Evolutionary conservation across 2,329 filamentous ascomycete genomes (phyloP), one percentile per base, ranked within the genome.

Genomic region (Leptographium procerum): DNA sequence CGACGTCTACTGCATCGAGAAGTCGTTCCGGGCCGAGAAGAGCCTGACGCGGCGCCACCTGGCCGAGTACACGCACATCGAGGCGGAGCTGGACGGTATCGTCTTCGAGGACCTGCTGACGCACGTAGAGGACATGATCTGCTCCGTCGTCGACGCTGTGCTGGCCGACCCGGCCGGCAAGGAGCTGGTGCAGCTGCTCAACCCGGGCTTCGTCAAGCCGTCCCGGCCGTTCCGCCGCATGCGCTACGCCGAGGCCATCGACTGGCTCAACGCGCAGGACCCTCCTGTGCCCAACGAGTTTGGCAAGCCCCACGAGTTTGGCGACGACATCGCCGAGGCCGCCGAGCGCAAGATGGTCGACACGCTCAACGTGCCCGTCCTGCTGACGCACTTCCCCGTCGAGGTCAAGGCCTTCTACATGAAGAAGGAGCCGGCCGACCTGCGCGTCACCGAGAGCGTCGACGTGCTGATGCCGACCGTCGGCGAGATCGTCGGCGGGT

Each of bases 381-480:
- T 66, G 36, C 62, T 66, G 48, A 97, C 92, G 2, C 92, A 97
- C 75, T 99, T 99, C 83, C 94, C 94, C 24, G 86, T 86, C 60
- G 90, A 92, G 76, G 96, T 99, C 80, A 99, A 99, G 80, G 88
- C 94, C 1, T 99, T 99, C 73, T 99, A 99, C 81, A 99, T 99
- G 94, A 87, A 91, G 75, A 91, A 87, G 74, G 94, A 92, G 66
- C 77, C 80, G 50, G 74, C 81, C 33, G 94, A 99, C 69, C 76
- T 74, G 33, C 83, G 91, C 29, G 90, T 96, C 31, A 99, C 94
- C 0, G 92, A 99, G 79, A 90, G 85, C 62, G 92, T 97, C 16
- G 94, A 99, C 68, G 77, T 80, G 55, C 70, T 86, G 64, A 70
- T 99, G 91, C 94, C 94, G 13, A 90, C 90, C 65, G 94, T 99